Evolutionary conservation across 441 rosid species (phyloP).

Genomic region (Brassica balearica): DNA sequence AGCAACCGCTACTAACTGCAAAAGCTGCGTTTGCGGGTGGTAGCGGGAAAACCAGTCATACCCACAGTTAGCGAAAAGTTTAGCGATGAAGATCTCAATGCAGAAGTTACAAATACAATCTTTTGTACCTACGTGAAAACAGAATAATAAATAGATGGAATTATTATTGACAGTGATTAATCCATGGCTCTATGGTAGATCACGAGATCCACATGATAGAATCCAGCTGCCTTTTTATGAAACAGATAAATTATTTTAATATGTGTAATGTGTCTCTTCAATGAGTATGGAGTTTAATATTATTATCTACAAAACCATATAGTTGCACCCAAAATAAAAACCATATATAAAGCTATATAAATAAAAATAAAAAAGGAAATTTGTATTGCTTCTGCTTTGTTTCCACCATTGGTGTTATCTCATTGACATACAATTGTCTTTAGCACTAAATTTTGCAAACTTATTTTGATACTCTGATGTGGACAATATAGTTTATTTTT

Average conservation of each 20-base stretch:
- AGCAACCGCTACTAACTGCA: no score
- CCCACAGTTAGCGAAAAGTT: no score
- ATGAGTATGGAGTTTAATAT: not conserved
- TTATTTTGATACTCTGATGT: constrained; percentile 28
- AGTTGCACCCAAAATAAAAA: constrained; percentile 12
- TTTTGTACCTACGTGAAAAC: constrained; percentile 24
- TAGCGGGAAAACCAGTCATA: no score
- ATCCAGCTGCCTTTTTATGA: constrained; percentile 42
- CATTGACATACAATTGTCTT: constrained; percentile 39
- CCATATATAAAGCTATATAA: not conserved
- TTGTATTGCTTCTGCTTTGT: constrained; percentile 41
- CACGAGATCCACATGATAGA: constrained; percentile 52
- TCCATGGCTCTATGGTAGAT: constrained; percentile 42
- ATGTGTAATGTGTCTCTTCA: not conserved
- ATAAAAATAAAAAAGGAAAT: constrained; percentile 11
- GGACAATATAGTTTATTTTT: constrained; percentile 25
- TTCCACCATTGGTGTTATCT: constrained; percentile 44
- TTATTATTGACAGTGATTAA: constrained; percentile 47
- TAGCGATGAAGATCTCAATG: no score
- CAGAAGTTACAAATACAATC: no score
- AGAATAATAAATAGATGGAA: constrained; percentile 43
- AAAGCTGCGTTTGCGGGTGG: no score
- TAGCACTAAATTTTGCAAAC: constrained; percentile 37
- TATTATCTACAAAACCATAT: constrained; percentile 10
- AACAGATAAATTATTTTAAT: not conserved